These are phyloP conservation scores for Rutidosis leptorrhynchoides DNA, from an alignment of 129 eudicot genomes.

Conservation along the genomic window DNA sequence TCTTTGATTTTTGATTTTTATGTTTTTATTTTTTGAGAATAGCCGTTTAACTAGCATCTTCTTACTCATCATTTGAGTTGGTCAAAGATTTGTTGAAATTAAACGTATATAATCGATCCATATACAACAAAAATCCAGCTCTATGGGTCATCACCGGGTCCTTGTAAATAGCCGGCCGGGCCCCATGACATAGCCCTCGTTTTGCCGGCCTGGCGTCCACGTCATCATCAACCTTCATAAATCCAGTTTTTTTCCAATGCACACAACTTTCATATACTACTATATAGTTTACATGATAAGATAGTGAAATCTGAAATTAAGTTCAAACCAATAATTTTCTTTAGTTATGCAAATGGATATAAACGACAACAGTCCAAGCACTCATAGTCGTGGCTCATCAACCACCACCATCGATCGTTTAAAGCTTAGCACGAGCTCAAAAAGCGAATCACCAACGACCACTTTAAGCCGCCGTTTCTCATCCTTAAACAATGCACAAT, in stretches of 20 bases:
- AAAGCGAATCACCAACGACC: slow-evolving; percentile 32
- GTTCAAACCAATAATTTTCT: not conserved
- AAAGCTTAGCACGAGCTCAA: slow-evolving; percentile 42
- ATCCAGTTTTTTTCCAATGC: slow-evolving; percentile 1
- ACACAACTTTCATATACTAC: not conserved
- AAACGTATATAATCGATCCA: too few relatives aligned
- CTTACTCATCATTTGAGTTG: too few relatives aligned
- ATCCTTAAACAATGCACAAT: slow-evolving; percentile 26
- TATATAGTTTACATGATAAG: not conserved
- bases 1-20: too few relatives aligned
- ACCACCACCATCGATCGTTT: slow-evolving; percentile 12
- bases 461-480: slow-evolving; percentile 15
- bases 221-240: slow-evolving; percentile 29
- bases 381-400: slow-evolving; percentile 34
- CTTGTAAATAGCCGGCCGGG: slow-evolving; percentile 42
- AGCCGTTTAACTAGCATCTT: too few relatives aligned
- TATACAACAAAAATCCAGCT: slow-evolving; percentile 25
- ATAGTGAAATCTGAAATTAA: not conserved
- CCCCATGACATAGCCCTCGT: slow-evolving; percentile 26
- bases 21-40: too few relatives aligned
- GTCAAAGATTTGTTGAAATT: too few relatives aligned
- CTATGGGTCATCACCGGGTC: slow-evolving; percentile 15
- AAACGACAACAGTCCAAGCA: slow-evolving; percentile 22
- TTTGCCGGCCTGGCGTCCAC: slow-evolving; percentile 37
- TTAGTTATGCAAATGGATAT: slow-evolving; percentile 24